phyloP scores from a whole-genome alignment of 208 protist genomes.

The Acanthamoeba lugdunensis region DNA sequence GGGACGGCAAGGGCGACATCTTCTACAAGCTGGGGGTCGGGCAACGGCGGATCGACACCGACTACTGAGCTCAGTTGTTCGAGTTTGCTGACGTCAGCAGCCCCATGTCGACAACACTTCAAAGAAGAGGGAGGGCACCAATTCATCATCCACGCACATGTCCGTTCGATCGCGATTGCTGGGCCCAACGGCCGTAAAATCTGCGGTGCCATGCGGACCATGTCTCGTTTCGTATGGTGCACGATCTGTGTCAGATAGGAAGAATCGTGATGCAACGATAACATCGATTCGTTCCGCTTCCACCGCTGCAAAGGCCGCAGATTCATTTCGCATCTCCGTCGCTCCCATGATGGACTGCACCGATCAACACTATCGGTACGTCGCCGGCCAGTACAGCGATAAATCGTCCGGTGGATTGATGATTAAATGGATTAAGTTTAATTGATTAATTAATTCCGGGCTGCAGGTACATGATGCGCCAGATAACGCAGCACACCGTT shows the following conservation, averaged over 20 bases:
- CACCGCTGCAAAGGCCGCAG: background rate
- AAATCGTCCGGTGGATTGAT: background rate
- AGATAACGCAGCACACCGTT: conserved; percentile 22
- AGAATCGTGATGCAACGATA: no score
- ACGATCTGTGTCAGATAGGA: no score
- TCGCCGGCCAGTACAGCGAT: background rate
- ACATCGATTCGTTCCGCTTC: background rate
- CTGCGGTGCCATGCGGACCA: no score
- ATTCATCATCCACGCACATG: background rate
- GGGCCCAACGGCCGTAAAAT: no score
- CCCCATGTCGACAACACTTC: background rate
- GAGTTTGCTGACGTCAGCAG: background rate
- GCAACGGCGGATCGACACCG: conserved; percentile 20
- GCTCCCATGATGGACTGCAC: conserved; percentile 67
- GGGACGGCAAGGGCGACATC: conserved; percentile 62
- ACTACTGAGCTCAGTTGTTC: background rate
- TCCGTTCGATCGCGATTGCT: background rate
- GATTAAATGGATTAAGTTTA: background rate
- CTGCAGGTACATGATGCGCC: conserved; percentile 4
- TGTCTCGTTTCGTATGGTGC: no score
- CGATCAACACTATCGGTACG: conserved; percentile 23
- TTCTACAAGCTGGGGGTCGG: conserved; percentile 50
- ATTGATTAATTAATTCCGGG: background rate
- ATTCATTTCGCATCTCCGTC: conserved; percentile 51
- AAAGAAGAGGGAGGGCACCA: background rate